phyloP scores from a whole-genome alignment of 2,329 filamentous ascomycete genomes.

The Ascochyta clinopodiicola region DNA sequence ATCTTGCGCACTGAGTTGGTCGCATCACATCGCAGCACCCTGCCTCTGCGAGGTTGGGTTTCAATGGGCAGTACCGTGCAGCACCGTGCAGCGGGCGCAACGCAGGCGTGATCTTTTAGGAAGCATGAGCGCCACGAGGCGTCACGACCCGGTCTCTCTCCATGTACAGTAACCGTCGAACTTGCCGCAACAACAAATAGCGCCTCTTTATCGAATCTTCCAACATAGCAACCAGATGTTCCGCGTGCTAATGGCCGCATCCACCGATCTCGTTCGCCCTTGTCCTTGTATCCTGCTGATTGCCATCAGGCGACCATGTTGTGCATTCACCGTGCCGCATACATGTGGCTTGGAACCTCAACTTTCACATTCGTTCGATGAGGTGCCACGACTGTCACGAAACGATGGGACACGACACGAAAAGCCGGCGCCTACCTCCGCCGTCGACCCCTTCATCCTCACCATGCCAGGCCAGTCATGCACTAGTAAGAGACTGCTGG shows the following conservation, averaged over 20 bases:
- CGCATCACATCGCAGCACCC: neutral
- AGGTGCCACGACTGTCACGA: slow-evolving; percentile 2
- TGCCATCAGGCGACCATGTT: too few relatives aligned
- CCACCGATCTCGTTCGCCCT: neutral
- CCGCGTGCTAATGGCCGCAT: neutral
- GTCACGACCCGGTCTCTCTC: neutral
- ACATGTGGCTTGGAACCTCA: neutral
- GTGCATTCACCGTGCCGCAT: neutral
- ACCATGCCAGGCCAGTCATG: too few relatives aligned
- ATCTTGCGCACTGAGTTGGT: neutral
- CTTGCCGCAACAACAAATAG: too few relatives aligned
- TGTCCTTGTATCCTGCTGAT: neutral
- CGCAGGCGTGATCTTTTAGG: neutral
- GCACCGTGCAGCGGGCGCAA: neutral
- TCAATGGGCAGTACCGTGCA: neutral
- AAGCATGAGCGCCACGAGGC: neutral
- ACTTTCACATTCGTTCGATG: neutral
- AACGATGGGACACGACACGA: neutral
- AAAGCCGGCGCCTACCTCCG: slow-evolving; percentile 2
- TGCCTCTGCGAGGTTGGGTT: neutral
- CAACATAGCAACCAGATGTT: too few relatives aligned
- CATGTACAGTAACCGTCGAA: neutral
- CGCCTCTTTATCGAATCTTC: too few relatives aligned
- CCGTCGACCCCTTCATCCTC: too few relatives aligned
- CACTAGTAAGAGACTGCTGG: too few relatives aligned